Evolutionary conservation across 441 rosid genomes (phyloP).

Genomic region (Gossypium schwendimanii): DNA sequence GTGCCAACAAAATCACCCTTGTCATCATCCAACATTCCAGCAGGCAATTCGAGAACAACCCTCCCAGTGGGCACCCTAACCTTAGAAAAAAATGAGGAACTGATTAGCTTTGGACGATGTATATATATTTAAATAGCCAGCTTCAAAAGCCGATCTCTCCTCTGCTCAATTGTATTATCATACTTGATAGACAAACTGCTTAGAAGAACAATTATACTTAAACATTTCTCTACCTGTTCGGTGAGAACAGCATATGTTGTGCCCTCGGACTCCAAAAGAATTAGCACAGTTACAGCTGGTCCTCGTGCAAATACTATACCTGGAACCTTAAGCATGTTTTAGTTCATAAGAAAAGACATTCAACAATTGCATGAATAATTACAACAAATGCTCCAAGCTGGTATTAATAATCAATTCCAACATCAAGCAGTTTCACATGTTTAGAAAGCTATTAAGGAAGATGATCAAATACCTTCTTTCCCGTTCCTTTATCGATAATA

Average conservation of each 20-base stretch:
- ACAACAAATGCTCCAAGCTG: neutral
- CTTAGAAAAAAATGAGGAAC: conserved; percentile 28
- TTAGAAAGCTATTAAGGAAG: conserved; percentile 14
- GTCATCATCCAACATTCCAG: conserved; percentile 91
- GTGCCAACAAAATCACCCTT: conserved; percentile 80
- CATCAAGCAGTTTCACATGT: neutral
- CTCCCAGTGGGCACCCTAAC: conserved; percentile 82
- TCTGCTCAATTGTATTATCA: neutral
- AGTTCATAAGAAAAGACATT: conserved; percentile 21
- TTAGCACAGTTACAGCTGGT: conserved; percentile 79
- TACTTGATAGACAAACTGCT: neutral
- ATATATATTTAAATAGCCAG: neutral
- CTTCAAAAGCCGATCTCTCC: conserved; percentile 3
- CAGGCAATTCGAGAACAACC: conserved; percentile 77
- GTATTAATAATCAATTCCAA: neutral
- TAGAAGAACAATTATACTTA: neutral
- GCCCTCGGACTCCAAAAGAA: conserved; percentile 64
- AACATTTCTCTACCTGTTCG: conserved; percentile 53
- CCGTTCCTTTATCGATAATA: conserved; percentile 50
- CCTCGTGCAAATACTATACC: conserved; percentile 93
- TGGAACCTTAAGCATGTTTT: conserved; percentile 58
- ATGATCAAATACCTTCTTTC: conserved; percentile 50
- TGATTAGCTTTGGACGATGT: conserved; percentile 4
- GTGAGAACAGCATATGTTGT: conserved; percentile 79
- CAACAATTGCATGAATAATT: neutral